Conservation (phyloP, 2,329 filamentous ascomycete species). For the Erysiphe pulchra region DNA sequence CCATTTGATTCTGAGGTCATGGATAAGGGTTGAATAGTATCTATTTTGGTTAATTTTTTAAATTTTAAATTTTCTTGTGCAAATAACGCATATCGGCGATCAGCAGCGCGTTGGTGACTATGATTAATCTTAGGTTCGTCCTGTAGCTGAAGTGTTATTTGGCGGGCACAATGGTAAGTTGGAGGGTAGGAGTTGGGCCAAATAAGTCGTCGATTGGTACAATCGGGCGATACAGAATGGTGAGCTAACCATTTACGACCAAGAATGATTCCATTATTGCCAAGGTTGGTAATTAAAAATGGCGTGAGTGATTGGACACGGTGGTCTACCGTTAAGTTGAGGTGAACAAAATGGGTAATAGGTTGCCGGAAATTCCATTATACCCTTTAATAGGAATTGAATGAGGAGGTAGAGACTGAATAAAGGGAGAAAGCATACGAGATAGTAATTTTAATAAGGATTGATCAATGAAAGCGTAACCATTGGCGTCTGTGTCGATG, state of each 20-base stretch:
- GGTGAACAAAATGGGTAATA: not conserved
- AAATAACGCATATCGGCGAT: not conserved
- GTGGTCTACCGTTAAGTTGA: not conserved
- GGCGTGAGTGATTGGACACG: not conserved
- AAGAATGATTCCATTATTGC: not conserved
- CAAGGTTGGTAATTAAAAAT: not conserved
- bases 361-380: not conserved
- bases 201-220: not conserved
- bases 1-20: too few relatives aligned
- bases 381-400: not conserved
- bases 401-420: not conserved
- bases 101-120: not conserved
- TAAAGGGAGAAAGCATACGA: not conserved
- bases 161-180: not conserved
- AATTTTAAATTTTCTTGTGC: not conserved
- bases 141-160: not conserved
- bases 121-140: not conserved
- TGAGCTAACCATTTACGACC: not conserved
- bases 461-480: not conserved
- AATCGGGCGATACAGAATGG: not conserved
- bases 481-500: not conserved
- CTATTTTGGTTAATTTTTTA: too few relatives aligned
- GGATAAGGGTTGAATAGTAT: too few relatives aligned
- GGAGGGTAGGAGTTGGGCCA: not conserved
- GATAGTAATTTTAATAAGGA: not conserved